Conservation (phyloP, 768 basidiomycete genomes). For the Leccinum fibrillosum region DNA sequence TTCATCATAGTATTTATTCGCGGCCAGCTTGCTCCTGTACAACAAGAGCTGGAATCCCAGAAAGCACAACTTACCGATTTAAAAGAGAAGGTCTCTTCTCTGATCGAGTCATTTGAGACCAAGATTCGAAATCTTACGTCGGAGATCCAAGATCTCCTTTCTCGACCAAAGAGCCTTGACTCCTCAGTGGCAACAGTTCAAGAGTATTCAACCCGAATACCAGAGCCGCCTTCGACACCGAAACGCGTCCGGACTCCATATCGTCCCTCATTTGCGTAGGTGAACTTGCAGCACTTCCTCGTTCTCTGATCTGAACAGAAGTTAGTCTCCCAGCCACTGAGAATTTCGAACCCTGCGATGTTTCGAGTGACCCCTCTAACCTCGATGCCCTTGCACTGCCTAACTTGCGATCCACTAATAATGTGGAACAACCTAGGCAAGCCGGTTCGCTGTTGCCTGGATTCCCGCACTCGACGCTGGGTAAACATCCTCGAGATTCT, state of each 20-base stretch:
- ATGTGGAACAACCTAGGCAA: constrained; percentile 12
- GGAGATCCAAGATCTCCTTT: constrained; percentile 34
- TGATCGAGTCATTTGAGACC: constrained; percentile 33
- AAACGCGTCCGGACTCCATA: constrained; percentile 33
- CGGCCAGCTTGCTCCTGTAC: constrained; percentile 48
- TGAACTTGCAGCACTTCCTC: not conserved
- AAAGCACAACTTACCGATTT: constrained; percentile 42
- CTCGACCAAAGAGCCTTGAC: constrained; percentile 12
- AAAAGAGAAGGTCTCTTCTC: constrained; percentile 28
- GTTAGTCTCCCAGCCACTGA: constrained; percentile 21
- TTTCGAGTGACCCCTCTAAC: constrained; percentile 21
- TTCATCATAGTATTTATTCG: constrained; percentile 3
- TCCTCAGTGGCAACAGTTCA: constrained; percentile 6
- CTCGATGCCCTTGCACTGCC: constrained; percentile 12
- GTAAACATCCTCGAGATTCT: constrained; percentile 64
- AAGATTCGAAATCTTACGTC: constrained; percentile 36
- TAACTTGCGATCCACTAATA: constrained; percentile 7
- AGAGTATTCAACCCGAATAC: constrained; percentile 22
- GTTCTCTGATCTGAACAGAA: constrained; percentile 11
- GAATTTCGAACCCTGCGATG: constrained; percentile 16
- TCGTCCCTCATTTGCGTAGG: constrained; percentile 24
- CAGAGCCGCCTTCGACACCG: constrained; percentile 31
- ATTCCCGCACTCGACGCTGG: constrained; percentile 47
- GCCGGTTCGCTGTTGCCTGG: constrained; percentile 31
- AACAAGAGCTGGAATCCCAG: constrained; percentile 46